These are phyloP conservation scores for Turnera subulata DNA, from an alignment of 345 rosid genomes.

Conservation along the genomic window DNA sequence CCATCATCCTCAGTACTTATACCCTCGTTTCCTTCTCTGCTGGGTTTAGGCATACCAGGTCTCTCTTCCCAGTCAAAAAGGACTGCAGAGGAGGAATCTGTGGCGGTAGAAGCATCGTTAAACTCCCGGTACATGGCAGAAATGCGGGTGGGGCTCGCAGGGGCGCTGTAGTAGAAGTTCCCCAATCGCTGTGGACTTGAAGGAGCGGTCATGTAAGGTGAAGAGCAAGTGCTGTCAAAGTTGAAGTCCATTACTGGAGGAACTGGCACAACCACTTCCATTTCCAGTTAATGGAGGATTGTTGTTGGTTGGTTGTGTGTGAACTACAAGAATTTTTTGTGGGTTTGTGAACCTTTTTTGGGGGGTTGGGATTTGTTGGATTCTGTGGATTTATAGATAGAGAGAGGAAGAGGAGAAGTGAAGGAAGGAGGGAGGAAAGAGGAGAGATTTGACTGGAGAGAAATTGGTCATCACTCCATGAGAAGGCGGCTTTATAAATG, in stretches of 20 bases:
- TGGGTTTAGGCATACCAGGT: conserved; percentile 36
- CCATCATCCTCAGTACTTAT: conserved; percentile 11
- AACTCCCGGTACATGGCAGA: conserved; percentile 17
- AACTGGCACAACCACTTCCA: conserved; percentile 42
- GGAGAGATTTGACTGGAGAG: conserved; percentile 14
- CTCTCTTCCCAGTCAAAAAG: conserved; percentile 46
- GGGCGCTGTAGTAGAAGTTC: conserved; percentile 54
- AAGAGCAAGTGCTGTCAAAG: conserved; percentile 75
- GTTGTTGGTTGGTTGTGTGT: conserved; percentile 1
- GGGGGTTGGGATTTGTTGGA: not conserved
- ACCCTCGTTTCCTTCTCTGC: not conserved
- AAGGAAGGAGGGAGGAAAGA: conserved; percentile 5
- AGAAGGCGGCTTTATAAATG: conserved; percentile 47
- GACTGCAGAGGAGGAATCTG: conserved; percentile 18
- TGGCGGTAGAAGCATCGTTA: not conserved
- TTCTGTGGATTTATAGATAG: conserved; percentile 8
- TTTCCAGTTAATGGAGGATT: conserved; percentile 30
- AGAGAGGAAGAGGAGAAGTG: not conserved
- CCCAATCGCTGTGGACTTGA: conserved; percentile 83
- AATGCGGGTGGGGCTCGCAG: conserved; percentile 57
- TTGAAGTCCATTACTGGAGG: conserved; percentile 51
- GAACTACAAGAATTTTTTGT: too few species aligned
- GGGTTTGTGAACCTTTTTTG: too few species aligned
- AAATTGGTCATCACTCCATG: conserved; percentile 11
- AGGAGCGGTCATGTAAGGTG: conserved; percentile 97